Percentiles rank a stretch among this genome's conserved stretches.
These are phyloP conservation scores for Dendrobium nobile DNA, from an alignment of 106 monocot species.

Conservation along the genomic window DNA sequence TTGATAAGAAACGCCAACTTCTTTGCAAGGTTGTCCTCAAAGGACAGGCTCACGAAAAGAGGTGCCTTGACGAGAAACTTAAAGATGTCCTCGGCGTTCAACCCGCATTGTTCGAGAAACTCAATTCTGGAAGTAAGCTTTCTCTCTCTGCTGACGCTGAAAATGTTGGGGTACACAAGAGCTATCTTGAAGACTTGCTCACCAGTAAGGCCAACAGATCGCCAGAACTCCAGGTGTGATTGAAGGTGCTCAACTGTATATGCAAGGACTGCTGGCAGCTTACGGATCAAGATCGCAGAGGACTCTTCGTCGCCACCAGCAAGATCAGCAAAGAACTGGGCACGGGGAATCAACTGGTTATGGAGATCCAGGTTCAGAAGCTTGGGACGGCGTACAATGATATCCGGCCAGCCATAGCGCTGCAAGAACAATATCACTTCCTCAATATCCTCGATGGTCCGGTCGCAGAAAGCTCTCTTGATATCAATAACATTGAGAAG, in stretches of 20 bases:
- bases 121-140: constrained; percentile 47
- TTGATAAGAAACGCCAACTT: constrained; percentile 57
- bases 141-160: constrained; percentile 63
- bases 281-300: constrained; percentile 29
- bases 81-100: constrained; percentile 34
- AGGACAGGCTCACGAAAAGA: constrained; percentile 54
- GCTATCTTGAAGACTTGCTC: constrained; percentile 55
- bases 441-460: constrained; percentile 25
- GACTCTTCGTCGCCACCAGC: constrained; percentile 36
- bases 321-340: constrained; percentile 37
- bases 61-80: constrained; percentile 62
- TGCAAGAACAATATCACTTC: constrained; percentile 36
- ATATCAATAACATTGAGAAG: constrained; percentile 42
- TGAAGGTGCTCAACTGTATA: constrained; percentile 48
- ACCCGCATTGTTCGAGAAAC: constrained; percentile 41
- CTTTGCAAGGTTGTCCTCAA: constrained; percentile 44
- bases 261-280: constrained; percentile 49
- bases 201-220: constrained; percentile 33
- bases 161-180: constrained; percentile 60
- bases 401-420: constrained; percentile 20
- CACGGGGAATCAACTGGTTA: constrained; percentile 41
- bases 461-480: constrained; percentile 43
- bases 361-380: constrained; percentile 52
- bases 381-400: constrained; percentile 50
- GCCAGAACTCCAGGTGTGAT: constrained; percentile 60